A percentile compares a stretch with the other conserved stretches of the same genome.
Conservation (phyloP, 1,139 yeast genomes). For the Candida buenavistaensis region DNA sequence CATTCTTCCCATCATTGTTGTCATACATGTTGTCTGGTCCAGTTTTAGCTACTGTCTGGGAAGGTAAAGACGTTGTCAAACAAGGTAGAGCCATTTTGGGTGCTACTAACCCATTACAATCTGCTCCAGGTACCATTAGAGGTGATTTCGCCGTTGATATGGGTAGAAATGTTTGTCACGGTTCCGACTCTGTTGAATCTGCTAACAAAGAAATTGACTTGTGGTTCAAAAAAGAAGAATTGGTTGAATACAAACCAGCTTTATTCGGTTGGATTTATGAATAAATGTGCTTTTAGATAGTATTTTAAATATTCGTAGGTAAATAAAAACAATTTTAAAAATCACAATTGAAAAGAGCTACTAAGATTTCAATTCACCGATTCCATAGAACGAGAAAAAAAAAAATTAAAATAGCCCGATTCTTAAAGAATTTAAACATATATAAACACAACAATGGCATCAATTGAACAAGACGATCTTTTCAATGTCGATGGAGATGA, state of each 20-base stretch:
- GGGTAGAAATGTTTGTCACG: conserved; percentile 99
- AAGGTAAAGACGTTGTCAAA: conserved; percentile 99
- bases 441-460: conserved; percentile 14
- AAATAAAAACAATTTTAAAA: conserved; percentile 1
- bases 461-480: conserved; percentile 25
- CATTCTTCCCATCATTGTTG: conserved; percentile 95
- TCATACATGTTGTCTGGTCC: conserved; percentile 99
- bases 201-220: conserved; percentile 94
- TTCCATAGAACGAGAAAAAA: no score
- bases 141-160: conserved; percentile 95
- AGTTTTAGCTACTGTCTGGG: conserved; percentile 99
- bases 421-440: no score
- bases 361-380: no score
- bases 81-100: conserved; percentile 98
- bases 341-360: no score
- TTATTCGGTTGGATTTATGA: conserved; percentile 91
- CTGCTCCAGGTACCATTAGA: conserved; percentile 99
- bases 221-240: conserved; percentile 99
- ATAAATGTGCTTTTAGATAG: conserved; percentile 34
- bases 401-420: no score
- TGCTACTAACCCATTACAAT: conserved; percentile 97
- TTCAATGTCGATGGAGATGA: conserved; percentile 27
- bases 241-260: conserved; percentile 88
- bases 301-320: conserved; percentile 3
- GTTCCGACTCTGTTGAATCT: conserved; percentile 98